Conservation (phyloP, 129 eudicot genomes). For the Mikania micrantha region DNA sequence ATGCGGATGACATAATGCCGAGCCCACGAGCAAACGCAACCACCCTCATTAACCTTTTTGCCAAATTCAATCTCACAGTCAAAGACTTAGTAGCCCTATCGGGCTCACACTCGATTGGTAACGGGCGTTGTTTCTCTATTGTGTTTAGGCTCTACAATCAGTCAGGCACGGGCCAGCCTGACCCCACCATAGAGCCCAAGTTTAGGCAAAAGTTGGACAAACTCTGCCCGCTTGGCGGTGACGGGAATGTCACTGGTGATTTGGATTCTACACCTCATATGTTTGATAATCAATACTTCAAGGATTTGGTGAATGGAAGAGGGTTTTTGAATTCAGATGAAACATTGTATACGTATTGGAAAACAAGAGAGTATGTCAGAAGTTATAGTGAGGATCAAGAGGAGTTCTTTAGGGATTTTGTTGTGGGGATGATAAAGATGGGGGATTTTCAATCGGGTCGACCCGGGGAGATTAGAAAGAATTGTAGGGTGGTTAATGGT, state of each 20-base stretch:
- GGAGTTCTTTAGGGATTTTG: slow-evolving; percentile 59
- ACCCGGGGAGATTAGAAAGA: slow-evolving; percentile 80
- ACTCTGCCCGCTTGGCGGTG: slow-evolving; percentile 76
- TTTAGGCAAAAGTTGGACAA: slow-evolving; percentile 45
- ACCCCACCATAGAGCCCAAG: slow-evolving; percentile 71
- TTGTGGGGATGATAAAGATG: slow-evolving; percentile 78
- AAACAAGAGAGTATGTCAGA: slow-evolving; percentile 54
- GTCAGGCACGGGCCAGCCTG: slow-evolving; percentile 73
- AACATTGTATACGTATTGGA: slow-evolving; percentile 40
- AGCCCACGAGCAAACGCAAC: slow-evolving; percentile 87
- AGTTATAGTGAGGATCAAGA: slow-evolving; percentile 39
- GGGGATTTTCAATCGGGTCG: slow-evolving; percentile 75
- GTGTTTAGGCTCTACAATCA: slow-evolving; percentile 76
- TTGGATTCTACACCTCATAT: slow-evolving; percentile 64
- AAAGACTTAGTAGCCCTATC: slow-evolving; percentile 83
- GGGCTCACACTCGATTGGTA: slow-evolving; percentile 88
- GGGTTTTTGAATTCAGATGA: slow-evolving; percentile 87
- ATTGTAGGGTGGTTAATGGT: slow-evolving; percentile 76
- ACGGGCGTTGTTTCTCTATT: slow-evolving; percentile 84
- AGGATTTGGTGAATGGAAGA: slow-evolving; percentile 63
- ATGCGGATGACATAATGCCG: slow-evolving; percentile 78
- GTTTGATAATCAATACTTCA: slow-evolving; percentile 81
- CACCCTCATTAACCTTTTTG: slow-evolving; percentile 55
- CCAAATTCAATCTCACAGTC: slow-evolving; percentile 54
- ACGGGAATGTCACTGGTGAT: slow-evolving; percentile 58